These are phyloP conservation scores for Melampsora abietis-canadensis DNA, from an alignment of 1,284 basidiomycete species.

Conservation along the genomic window DNA sequence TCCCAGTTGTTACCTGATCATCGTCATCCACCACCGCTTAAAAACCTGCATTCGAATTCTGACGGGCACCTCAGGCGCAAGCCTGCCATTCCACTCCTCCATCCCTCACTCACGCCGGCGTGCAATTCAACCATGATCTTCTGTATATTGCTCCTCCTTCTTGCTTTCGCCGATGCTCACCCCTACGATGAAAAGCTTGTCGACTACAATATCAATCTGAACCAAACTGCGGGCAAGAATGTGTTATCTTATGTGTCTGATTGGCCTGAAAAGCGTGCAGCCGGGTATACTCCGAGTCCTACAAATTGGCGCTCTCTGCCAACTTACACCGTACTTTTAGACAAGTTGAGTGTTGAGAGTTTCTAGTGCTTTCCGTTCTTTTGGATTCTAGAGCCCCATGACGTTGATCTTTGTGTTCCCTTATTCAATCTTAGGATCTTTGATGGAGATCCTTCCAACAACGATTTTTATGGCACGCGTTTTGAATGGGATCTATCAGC, in stretches of 20 bases:
- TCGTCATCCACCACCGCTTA: too few relatives aligned
- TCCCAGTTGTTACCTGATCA: too few relatives aligned
- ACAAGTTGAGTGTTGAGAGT: conserved; percentile 68
- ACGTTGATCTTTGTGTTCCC: background rate
- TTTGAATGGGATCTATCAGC: conserved; percentile 70
- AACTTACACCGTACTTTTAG: conserved; percentile 76
- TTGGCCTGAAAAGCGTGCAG: conserved; percentile 58
- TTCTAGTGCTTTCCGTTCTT: background rate
- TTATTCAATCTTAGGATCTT: conserved; percentile 11
- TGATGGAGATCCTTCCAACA: conserved; percentile 79
- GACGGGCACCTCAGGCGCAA: background rate
- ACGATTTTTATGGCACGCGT: conserved; percentile 75
- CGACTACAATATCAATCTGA: conserved; percentile 79
- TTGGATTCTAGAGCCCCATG: background rate
- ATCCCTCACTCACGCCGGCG: background rate
- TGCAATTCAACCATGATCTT: background rate
- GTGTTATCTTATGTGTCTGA: conserved; percentile 68
- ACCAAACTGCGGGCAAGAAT: conserved; percentile 65
- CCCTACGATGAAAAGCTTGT: conserved; percentile 68
- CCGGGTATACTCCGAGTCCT: conserved; percentile 71
- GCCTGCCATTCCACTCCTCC: background rate
- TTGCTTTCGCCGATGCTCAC: conserved; percentile 13
- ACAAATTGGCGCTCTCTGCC: conserved; percentile 80
- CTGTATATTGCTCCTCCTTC: background rate
- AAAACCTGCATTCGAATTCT: too few relatives aligned